A percentile compares a stretch with the other conserved stretches of the same genome.
These are phyloP conservation scores for Debaryomyces tyrocola DNA, from an alignment of 805 yeast genomes.

Conservation along the genomic window DNA sequence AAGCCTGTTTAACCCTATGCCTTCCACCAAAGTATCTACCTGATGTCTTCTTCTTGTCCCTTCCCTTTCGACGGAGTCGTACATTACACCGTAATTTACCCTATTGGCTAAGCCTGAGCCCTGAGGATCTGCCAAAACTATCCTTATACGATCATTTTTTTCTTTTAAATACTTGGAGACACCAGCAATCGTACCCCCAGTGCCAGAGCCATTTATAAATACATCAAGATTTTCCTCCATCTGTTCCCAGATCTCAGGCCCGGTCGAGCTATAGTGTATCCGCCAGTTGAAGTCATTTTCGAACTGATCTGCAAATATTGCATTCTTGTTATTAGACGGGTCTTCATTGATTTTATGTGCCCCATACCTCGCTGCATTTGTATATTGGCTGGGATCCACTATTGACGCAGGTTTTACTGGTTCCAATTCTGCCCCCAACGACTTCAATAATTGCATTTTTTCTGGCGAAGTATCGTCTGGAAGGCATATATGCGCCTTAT, in stretches of 20 bases:
- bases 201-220: slow-evolving; percentile 91
- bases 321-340: slow-evolving; percentile 41
- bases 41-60: slow-evolving; percentile 95
- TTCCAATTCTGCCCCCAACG: slow-evolving; percentile 80
- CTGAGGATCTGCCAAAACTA: slow-evolving; percentile 89
- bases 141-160: slow-evolving; percentile 38
- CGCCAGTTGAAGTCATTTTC: slow-evolving; percentile 92
- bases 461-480: slow-evolving; percentile 93
- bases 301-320: slow-evolving; percentile 92
- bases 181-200: slow-evolving; percentile 96
- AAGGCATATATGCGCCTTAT: slow-evolving; percentile 86
- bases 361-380: slow-evolving; percentile 75
- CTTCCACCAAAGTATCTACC: slow-evolving; percentile 93
- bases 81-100: slow-evolving; percentile 90
- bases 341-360: slow-evolving; percentile 53
- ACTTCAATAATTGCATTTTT: slow-evolving; percentile 66
- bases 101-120: slow-evolving; percentile 90
- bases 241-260: slow-evolving; percentile 71
- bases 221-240: slow-evolving; percentile 63
- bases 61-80: slow-evolving; percentile 82
- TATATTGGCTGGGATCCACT: slow-evolving; percentile 91
- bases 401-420: slow-evolving; percentile 93
- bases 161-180: slow-evolving; percentile 74
- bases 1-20: slow-evolving; percentile 86
- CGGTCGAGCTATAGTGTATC: slow-evolving; percentile 78